phyloP scores from a whole-genome alignment of 2,329 filamentous ascomycete species.

The Fusarium sambucinum region DNA sequence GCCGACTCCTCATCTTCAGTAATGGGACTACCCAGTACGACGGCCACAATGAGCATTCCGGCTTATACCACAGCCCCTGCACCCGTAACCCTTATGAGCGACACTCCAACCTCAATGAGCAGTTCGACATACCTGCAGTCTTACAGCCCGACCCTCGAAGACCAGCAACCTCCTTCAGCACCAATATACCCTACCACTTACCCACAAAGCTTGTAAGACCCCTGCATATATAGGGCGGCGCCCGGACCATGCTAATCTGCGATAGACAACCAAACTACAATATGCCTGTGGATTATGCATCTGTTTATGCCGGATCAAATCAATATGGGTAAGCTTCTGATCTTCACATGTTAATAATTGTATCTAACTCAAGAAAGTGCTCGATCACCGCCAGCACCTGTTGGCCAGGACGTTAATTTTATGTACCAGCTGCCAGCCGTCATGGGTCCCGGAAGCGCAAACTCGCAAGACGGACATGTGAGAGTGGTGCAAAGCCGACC shows the following conservation, averaged over 20 bases:
- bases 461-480: slow-evolving; percentile 63
- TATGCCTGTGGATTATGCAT: slow-evolving; percentile 60
- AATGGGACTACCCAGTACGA: slow-evolving; percentile 55
- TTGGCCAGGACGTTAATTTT: slow-evolving; percentile 55
- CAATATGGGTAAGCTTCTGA: slow-evolving; percentile 57
- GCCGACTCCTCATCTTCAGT: slow-evolving; percentile 53
- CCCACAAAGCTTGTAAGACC: slow-evolving; percentile 54
- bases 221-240: slow-evolving; percentile 37
- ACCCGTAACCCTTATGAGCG: slow-evolving; percentile 64
- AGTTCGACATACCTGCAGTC: slow-evolving; percentile 61
- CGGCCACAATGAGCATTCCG: slow-evolving; percentile 59
- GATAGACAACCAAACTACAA: slow-evolving; percentile 54
- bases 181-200: slow-evolving; percentile 52
- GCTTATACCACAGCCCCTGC: slow-evolving; percentile 65
- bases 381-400: slow-evolving; percentile 55
- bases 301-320: slow-evolving; percentile 50
- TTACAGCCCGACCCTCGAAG: slow-evolving; percentile 63
- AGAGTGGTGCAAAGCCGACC: slow-evolving; percentile 81
- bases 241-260: slow-evolving; percentile 50
- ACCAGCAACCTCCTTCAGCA: slow-evolving; percentile 55
- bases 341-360: slow-evolving; percentile 12
- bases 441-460: slow-evolving; percentile 53
- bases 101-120: slow-evolving; percentile 60
- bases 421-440: slow-evolving; percentile 59
- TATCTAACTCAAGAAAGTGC: slow-evolving; percentile 50